A percentile compares a stretch with the other conserved stretches of the same genome.
Conservation (phyloP, 164 flowering plant species). For the grape (Vitis vinifera) region ASM3070453v1 NC_081809.1:8855501-8856000, state of each 20-base stretch:
- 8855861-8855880: no score
- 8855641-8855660: slow-evolving; percentile 87
- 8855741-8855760: slow-evolving; percentile 55
- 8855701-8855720: slow-evolving; percentile 83
- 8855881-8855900: no score
- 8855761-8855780: slow-evolving; percentile 70
- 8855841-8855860: slow-evolving; percentile 23
- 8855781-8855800: slow-evolving; percentile 24
- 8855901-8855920: no score
- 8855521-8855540: slow-evolving; percentile 71
- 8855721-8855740: slow-evolving; percentile 68
- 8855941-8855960: no score
- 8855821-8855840: slow-evolving; percentile 78
- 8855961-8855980: no score
- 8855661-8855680: slow-evolving; percentile 69
- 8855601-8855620: slow-evolving; percentile 52
- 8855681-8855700: slow-evolving; percentile 63
- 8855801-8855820: slow-evolving; percentile 50
- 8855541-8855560: slow-evolving; percentile 73
- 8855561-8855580: slow-evolving; percentile 66
- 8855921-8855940: no score
- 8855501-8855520: slow-evolving; percentile 75
- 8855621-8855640: slow-evolving; percentile 58
- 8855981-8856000: no score
- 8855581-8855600: slow-evolving; percentile 76